Evolutionary conservation across 2,329 filamentous ascomycete genomes (phyloP).

Genomic region (Penicillium carneum): DNA sequence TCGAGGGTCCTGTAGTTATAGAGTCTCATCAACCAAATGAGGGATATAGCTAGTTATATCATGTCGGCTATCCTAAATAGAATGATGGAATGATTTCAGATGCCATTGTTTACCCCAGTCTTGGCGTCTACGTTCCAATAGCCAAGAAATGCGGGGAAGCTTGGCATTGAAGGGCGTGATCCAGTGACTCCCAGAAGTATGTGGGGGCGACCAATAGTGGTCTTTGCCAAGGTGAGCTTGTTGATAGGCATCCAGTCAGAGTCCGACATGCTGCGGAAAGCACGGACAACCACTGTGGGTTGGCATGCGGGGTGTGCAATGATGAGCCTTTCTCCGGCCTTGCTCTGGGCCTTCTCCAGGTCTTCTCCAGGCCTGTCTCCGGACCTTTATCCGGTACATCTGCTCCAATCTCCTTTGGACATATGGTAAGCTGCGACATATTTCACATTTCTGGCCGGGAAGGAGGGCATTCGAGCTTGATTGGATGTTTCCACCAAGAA

Average conservation of each 20-base stretch:
- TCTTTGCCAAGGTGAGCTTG: slow-evolving; percentile 6
- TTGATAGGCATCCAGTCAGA: slow-evolving; percentile 2
- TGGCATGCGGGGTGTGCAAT: neutral
- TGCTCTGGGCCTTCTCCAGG: neutral
- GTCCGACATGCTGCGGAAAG: neutral
- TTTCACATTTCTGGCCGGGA: neutral
- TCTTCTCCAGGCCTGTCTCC: neutral
- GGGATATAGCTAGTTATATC: slow-evolving; percentile 7
- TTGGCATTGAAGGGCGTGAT: slow-evolving; percentile 3
- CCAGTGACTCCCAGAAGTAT: neutral
- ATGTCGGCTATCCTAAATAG: slow-evolving; percentile 9
- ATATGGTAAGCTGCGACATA: neutral
- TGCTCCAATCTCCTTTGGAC: neutral
- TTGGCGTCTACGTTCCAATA: slow-evolving; percentile 11
- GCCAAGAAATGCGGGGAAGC: slow-evolving; percentile 22
- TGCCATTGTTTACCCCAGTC: slow-evolving; percentile 14
- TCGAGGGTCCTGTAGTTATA: neutral
- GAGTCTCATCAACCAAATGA: neutral
- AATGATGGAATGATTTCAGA: neutral
- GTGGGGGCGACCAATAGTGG: neutral
- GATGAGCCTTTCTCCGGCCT: slow-evolving; percentile 4
- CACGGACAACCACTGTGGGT: neutral
- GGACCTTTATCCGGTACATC: neutral
- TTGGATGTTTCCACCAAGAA: neutral
- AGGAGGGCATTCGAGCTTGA: neutral